A percentile compares a stretch with the other conserved stretches of the same genome.
Evolutionary conservation across 2,329 filamentous ascomycete genomes (phyloP).

Genomic region (Venturia effusa): DNA sequence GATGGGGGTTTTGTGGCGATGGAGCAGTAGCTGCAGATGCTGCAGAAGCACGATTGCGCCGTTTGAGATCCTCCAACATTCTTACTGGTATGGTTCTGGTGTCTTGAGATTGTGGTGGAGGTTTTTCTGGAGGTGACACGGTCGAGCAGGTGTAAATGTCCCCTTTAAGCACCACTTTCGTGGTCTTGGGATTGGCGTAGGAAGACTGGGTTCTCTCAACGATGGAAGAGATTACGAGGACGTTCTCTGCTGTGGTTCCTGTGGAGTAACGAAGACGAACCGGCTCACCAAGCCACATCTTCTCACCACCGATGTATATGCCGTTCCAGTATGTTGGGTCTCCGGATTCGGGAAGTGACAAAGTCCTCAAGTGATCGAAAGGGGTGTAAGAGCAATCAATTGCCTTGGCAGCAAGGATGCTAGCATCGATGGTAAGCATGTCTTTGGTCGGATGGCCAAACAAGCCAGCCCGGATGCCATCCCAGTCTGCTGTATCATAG

Average conservation of each 20-base stretch:
- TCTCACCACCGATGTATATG: conserved; percentile 47
- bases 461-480: conserved; percentile 29
- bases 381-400: conserved; percentile 46
- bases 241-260: conserved; percentile 32
- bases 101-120: conserved; percentile 16
- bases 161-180: conserved; percentile 32
- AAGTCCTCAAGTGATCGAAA: conserved; percentile 27
- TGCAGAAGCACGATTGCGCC: conserved; percentile 33
- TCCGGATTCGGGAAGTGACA: conserved; percentile 20
- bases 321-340: conserved; percentile 32
- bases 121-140: conserved; percentile 18
- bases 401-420: conserved; percentile 45
- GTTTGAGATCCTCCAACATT: conserved; percentile 40
- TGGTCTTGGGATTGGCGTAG: conserved; percentile 15
- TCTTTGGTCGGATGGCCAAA: conserved; percentile 37
- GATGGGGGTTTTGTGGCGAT: conserved; percentile 11
- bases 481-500: conserved; percentile 43
- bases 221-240: conserved; percentile 37
- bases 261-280: conserved; percentile 35
- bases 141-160: conserved; percentile 42
- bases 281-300: conserved; percentile 48
- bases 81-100: conserved; percentile 36
- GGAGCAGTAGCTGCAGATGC: conserved; percentile 20
- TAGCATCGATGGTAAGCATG: conserved; percentile 39
- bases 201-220: conserved; percentile 26